Percentiles rank a stretch among this genome's conserved stretches.
phyloP scores from a whole-genome alignment of 2,329 filamentous ascomycete genomes.

The Xylariaceae sp. region DNA sequence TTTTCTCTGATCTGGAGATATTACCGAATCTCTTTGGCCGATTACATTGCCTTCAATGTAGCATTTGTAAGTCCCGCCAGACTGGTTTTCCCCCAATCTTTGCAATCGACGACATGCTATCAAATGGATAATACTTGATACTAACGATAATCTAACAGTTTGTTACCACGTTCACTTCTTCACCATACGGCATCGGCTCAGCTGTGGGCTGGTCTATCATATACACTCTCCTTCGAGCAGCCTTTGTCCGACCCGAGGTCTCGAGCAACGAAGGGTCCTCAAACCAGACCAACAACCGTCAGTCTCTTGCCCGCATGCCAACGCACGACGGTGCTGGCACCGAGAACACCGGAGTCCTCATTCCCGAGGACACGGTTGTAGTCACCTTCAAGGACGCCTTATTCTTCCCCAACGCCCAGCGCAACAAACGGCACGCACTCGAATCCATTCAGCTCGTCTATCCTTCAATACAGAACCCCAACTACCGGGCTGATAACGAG shows the following conservation, averaged over 20 bases:
- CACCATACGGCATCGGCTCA: constrained; percentile 55
- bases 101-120: neutral
- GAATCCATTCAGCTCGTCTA: constrained; percentile 31
- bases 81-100: neutral
- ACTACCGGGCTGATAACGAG: constrained; percentile 19
- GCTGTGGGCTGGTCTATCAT: constrained; percentile 62
- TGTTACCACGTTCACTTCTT: constrained; percentile 58
- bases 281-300: constrained; percentile 22
- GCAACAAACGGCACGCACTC: constrained; percentile 27
- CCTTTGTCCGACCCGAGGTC: constrained; percentile 38
- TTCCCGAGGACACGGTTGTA: constrained; percentile 49
- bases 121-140: neutral
- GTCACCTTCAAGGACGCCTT: constrained; percentile 55
- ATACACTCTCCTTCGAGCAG: constrained; percentile 55
- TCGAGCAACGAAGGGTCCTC: constrained; percentile 6
- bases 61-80: constrained; percentile 39
- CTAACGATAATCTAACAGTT: constrained; percentile 32
- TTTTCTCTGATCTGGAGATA: constrained; percentile 58
- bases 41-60: constrained; percentile 61
- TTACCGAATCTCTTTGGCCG: constrained; percentile 61
- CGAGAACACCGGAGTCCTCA: constrained; percentile 22
- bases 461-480: constrained; percentile 22
- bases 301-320: constrained; percentile 13
- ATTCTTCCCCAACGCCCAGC: constrained; percentile 59
- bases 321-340: constrained; percentile 5